Conservation (phyloP, 768 basidiomycete genomes). For the Lyophyllum semitale region DNA sequence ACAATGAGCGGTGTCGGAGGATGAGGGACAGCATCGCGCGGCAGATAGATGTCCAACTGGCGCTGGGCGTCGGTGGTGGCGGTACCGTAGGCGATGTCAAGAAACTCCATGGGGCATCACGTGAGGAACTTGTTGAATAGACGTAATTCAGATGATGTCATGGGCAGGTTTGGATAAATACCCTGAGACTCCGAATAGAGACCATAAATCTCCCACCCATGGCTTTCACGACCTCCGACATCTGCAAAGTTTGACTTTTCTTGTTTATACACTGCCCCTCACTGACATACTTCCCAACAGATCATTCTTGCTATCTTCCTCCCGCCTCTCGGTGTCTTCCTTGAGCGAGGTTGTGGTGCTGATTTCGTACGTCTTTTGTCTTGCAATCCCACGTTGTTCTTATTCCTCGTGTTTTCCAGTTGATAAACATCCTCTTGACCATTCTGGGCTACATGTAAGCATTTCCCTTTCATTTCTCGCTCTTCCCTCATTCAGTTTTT, state of each 20-base stretch:
- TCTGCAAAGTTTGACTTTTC: constrained; percentile 64
- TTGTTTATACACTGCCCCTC: neutral
- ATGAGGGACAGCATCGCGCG: constrained; percentile 15
- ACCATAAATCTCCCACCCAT: constrained; percentile 34
- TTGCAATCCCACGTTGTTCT: constrained; percentile 7
- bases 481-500: constrained; percentile 13
- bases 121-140: neutral
- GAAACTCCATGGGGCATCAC: constrained; percentile 24
- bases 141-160: constrained; percentile 15
- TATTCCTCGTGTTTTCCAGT: constrained; percentile 20
- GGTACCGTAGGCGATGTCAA: constrained; percentile 41
- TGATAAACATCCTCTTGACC: constrained; percentile 82
- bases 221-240: constrained; percentile 73
- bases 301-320: constrained; percentile 65
- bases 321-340: constrained; percentile 85
- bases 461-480: neutral
- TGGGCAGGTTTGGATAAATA: neutral
- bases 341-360: constrained; percentile 81
- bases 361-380: constrained; percentile 65
- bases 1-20: constrained; percentile 41
- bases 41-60: constrained; percentile 58
- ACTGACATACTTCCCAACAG: constrained; percentile 32
- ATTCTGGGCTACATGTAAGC: constrained; percentile 76
- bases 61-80: constrained; percentile 33
- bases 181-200: too few relatives aligned